Percentiles rank a stretch among this genome's conserved stretches.
These are phyloP conservation scores for Cyclostephanos invisitatus DNA, from an alignment of 108 stramenopile species.

Conservation along the genomic window DNA sequence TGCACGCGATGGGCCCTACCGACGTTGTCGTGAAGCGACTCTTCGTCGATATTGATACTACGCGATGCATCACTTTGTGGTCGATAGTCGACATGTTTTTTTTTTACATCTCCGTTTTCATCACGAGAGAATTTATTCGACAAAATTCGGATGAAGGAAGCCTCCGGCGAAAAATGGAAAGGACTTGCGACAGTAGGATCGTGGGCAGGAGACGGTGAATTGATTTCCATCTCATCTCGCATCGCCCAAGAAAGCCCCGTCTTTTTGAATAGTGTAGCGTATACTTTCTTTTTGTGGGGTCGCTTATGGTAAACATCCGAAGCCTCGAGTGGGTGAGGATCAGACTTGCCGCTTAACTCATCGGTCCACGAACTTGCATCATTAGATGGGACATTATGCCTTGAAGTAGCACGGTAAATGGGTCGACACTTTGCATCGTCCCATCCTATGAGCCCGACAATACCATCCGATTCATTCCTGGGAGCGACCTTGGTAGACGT, in stretches of 20 bases:
- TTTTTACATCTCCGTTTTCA: constrained; percentile 1
- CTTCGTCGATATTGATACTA: constrained; percentile 3
- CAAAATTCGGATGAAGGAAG: background rate
- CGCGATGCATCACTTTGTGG: background rate
- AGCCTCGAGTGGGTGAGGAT: background rate
- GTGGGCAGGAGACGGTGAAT: constrained; percentile 3
- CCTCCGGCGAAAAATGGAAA: background rate
- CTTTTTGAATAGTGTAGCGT: constrained; percentile 26
- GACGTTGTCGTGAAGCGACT: constrained; percentile 1
- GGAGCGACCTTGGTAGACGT: constrained; percentile 8
- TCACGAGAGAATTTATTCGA: background rate
- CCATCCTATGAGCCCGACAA: constrained; percentile 19
- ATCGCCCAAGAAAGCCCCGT: constrained; percentile 9
- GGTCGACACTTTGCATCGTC: constrained; percentile 30
- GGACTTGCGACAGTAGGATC: background rate
- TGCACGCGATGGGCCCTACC: constrained; percentile 20
- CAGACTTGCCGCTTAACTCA: background rate
- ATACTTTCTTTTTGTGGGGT: constrained; percentile 22
- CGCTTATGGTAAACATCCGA: background rate
- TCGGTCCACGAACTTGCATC: background rate
- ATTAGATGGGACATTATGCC: background rate
- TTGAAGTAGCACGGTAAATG: constrained; percentile 16
- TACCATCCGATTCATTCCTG: background rate
- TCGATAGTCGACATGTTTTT: background rate
- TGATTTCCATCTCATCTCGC: constrained; percentile 24